Conservation (phyloP, 257 asterid genomes). For the Solanum paucissectum region DNA sequence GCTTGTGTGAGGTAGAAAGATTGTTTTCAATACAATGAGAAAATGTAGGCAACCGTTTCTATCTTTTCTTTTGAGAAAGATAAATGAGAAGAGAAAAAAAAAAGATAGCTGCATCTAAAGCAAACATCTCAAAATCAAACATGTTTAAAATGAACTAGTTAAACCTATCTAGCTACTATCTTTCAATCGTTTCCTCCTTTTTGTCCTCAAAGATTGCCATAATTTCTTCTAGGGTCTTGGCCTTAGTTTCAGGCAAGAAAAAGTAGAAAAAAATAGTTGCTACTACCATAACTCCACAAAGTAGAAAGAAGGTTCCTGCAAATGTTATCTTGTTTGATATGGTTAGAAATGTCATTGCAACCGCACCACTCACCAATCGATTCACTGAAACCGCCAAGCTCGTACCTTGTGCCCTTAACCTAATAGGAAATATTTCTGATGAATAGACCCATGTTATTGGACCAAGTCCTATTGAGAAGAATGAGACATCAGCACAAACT, state of each 20-base stretch:
- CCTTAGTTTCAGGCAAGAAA: slow-evolving; percentile 71
- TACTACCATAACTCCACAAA: slow-evolving; percentile 47
- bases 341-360: slow-evolving; percentile 61
- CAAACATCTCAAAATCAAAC: neutral
- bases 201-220: slow-evolving; percentile 48
- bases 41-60: neutral
- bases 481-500: slow-evolving; percentile 68
- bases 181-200: slow-evolving; percentile 1
- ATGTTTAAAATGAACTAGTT: neutral
- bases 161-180: neutral
- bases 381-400: slow-evolving; percentile 66
- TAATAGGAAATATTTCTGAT: slow-evolving; percentile 52
- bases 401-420: slow-evolving; percentile 71
- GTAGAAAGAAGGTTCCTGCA: slow-evolving; percentile 59
- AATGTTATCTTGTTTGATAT: slow-evolving; percentile 42
- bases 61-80: neutral
- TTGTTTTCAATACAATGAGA: neutral
- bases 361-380: slow-evolving; percentile 63
- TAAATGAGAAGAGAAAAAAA: neutral
- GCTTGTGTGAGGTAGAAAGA: neutral
- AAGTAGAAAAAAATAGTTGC: slow-evolving; percentile 58
- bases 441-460: slow-evolving; percentile 90
- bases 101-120: neutral
- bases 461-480: slow-evolving; percentile 88
- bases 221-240: slow-evolving; percentile 66